Conservation (phyloP, 192 early-diverging fungal species). For the Coemansia sp. region DNA sequence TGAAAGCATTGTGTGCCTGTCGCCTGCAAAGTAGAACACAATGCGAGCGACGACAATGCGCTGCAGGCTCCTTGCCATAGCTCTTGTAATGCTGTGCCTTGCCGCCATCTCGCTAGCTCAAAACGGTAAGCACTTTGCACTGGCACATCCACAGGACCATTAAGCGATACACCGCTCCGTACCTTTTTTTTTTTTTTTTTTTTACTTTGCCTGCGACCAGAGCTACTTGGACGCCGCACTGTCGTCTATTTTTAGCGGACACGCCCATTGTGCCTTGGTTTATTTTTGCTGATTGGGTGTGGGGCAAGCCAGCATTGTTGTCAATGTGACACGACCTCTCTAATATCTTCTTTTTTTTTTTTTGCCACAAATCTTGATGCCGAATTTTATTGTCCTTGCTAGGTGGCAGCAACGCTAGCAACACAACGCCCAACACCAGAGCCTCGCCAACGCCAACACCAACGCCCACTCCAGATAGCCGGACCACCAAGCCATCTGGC, state of each 20-base stretch:
- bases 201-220: too few species aligned
- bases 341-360: background rate
- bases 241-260: conserved; percentile 10
- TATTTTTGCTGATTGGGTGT: background rate
- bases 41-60: conserved; percentile 39
- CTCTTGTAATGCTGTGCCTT: conserved; percentile 36
- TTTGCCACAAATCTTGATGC: background rate
- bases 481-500: background rate
- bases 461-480: background rate
- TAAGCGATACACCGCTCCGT: background rate
- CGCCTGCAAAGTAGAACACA: background rate
- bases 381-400: background rate
- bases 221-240: too few species aligned
- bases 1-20: background rate
- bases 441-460: conserved; percentile 2
- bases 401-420: conserved; percentile 4
- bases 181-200: background rate
- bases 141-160: background rate
- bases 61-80: conserved; percentile 20
- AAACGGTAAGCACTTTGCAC: conserved; percentile 22
- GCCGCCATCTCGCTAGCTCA: conserved; percentile 28
- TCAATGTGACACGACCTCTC: background rate
- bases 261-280: background rate
- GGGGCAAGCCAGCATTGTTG: background rate
- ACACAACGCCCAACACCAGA: background rate